Percentiles rank a stretch among this genome's conserved stretches.
These are phyloP conservation scores for Talaromyces sp. DNA, from an alignment of 2,329 filamentous ascomycete species.

Conservation along the genomic window DNA sequence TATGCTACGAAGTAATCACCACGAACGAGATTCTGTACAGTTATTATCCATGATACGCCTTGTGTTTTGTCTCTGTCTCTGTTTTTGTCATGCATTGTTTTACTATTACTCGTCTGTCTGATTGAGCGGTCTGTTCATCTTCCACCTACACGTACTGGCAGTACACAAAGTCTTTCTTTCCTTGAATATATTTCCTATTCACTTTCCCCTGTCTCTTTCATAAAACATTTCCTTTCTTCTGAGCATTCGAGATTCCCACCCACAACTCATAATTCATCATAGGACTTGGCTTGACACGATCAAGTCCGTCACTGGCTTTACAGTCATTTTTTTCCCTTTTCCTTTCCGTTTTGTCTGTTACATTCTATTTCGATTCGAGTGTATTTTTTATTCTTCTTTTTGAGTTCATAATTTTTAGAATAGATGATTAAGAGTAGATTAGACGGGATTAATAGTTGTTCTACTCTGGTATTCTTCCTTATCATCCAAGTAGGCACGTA, in stretches of 20 bases:
- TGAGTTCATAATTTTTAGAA: neutral
- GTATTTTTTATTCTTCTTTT: neutral
- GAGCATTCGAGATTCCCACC: constrained; percentile 7
- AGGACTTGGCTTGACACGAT: neutral
- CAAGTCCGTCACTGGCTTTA: neutral
- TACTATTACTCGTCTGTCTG: constrained; percentile 6
- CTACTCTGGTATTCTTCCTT: neutral
- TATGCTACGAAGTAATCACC: neutral
- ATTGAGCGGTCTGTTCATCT: neutral
- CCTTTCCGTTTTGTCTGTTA: neutral
- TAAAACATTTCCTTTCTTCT: neutral
- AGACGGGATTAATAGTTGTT: neutral
- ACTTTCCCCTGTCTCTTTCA: neutral
- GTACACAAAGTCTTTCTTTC: constrained; percentile 9
- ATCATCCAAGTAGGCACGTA: no score
- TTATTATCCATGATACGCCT: constrained; percentile 16
- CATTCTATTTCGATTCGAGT: neutral
- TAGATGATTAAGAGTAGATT: neutral
- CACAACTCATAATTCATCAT: neutral
- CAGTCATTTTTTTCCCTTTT: neutral
- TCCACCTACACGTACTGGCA: neutral
- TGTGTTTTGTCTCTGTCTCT: neutral
- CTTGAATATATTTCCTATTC: constrained; percentile 17
- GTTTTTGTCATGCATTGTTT: constrained; percentile 5
- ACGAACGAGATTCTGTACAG: constrained; percentile 6